A percentile compares a stretch with the other conserved stretches of the same genome.
Conservation (phyloP, 2,329 filamentous ascomycete genomes). For the Didymella sp. region DNA sequence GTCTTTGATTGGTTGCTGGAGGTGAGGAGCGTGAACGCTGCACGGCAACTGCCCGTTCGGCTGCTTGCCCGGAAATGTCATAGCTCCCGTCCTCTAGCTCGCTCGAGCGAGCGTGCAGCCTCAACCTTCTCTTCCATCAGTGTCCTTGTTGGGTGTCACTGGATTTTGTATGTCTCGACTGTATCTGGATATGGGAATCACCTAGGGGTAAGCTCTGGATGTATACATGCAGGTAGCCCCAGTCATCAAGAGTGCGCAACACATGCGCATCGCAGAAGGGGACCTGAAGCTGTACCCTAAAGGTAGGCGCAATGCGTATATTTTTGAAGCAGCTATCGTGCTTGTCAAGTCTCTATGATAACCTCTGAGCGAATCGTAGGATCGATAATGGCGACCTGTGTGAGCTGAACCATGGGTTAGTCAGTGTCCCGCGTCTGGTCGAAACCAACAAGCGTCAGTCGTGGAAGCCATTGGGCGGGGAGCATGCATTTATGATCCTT, state of each 20-base stretch:
- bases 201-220: not conserved
- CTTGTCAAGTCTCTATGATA: no score
- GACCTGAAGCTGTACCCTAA: not conserved
- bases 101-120: no score
- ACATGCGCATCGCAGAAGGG: not conserved
- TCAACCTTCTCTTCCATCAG: not conserved
- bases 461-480: not conserved
- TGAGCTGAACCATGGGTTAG: conserved; percentile 1
- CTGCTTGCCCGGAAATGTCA: conserved; percentile 18
- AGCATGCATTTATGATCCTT: not conserved
- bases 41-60: conserved; percentile 26
- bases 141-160: not conserved
- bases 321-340: no score
- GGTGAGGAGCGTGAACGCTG: conserved; percentile 34
- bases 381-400: not conserved
- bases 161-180: not conserved
- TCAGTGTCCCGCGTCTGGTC: not conserved
- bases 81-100: conserved; percentile 22
- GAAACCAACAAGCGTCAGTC: not conserved
- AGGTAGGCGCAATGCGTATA: not conserved
- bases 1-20: conserved; percentile 42
- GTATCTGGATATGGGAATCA: no score
- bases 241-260: not conserved
- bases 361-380: not conserved
- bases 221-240: no score